Conservation (phyloP, 2,329 filamentous ascomycete genomes). For the Pyricularia pennisetigena region DNA sequence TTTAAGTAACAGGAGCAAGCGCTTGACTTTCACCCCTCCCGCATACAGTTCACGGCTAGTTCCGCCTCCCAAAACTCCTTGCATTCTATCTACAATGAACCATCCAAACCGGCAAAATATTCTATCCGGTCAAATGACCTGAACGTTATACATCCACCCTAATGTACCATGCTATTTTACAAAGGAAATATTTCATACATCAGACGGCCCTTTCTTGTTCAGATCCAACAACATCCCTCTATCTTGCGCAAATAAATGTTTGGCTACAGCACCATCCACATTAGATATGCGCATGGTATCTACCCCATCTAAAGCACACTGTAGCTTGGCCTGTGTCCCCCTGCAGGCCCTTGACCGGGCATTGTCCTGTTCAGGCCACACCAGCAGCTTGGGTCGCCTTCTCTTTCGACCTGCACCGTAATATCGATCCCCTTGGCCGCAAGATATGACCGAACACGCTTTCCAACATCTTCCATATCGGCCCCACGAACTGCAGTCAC, state of each 20-base stretch:
- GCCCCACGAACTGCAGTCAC: slow-evolving; percentile 64
- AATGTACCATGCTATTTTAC: background rate
- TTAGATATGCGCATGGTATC: background rate
- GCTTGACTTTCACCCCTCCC: background rate
- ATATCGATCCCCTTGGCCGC: slow-evolving; percentile 65
- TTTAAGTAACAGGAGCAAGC: background rate
- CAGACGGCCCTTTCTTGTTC: background rate
- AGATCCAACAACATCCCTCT: background rate
- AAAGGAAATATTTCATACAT: background rate
- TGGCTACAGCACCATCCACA: background rate
- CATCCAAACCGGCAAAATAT: background rate
- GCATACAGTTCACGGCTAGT: background rate
- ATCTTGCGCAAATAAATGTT: background rate
- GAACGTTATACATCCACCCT: background rate
- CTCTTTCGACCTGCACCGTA: slow-evolving; percentile 78
- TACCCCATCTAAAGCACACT: slow-evolving; percentile 13
- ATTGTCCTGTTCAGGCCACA: slow-evolving; percentile 35
- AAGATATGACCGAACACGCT: slow-evolving; percentile 65
- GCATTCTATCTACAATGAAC: background rate
- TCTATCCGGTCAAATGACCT: background rate
- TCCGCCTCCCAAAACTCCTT: background rate
- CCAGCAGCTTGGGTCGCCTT: slow-evolving; percentile 62
- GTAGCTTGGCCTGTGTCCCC: slow-evolving; percentile 12
- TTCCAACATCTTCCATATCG: slow-evolving; percentile 73
- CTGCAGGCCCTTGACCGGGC: slow-evolving; percentile 12